Percentiles rank a stretch among this genome's conserved stretches.
Evolutionary conservation across 1,284 basidiomycete genomes (phyloP).

Genomic region (Irpex sp.): DNA sequence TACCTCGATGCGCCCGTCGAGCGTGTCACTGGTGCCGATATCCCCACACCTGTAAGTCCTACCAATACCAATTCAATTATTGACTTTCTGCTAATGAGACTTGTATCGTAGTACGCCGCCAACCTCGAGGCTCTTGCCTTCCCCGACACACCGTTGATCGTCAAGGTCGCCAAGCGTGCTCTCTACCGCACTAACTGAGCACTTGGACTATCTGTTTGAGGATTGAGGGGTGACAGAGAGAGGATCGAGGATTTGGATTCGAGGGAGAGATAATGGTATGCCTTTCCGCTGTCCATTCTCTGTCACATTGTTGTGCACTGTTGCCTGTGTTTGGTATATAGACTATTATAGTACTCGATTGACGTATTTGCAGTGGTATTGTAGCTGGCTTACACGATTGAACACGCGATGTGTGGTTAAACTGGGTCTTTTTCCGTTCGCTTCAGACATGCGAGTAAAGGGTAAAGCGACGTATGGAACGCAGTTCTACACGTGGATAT

Average conservation of each 20-base stretch:
- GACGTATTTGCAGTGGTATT: background rate
- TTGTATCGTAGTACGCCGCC: conserved; percentile 69
- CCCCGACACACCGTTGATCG: conserved; percentile 85
- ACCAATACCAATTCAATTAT: background rate
- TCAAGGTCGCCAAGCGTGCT: conserved; percentile 89
- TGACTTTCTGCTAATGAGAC: conserved; percentile 8
- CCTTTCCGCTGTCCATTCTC: background rate
- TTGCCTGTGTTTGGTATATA: background rate
- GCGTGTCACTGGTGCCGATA: conserved; percentile 95
- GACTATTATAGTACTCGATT: background rate
- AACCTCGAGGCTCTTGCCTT: conserved; percentile 88
- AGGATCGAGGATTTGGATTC: too few relatives aligned
- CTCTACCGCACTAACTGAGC: conserved; percentile 80
- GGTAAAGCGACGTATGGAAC: background rate
- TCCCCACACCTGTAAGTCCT: conserved; percentile 80
- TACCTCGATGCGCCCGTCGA: conserved; percentile 98
- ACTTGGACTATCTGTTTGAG: background rate
- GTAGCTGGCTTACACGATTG: background rate
- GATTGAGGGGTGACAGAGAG: background rate
- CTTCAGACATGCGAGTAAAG: background rate
- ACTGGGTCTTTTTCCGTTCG: too few relatives aligned
- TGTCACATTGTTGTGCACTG: background rate
- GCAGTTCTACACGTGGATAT: background rate
- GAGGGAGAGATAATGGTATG: too few relatives aligned
- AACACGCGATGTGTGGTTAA: too few relatives aligned